phyloP scores from a whole-genome alignment of 768 basidiomycete species.

The Trametes punicea region DNA sequence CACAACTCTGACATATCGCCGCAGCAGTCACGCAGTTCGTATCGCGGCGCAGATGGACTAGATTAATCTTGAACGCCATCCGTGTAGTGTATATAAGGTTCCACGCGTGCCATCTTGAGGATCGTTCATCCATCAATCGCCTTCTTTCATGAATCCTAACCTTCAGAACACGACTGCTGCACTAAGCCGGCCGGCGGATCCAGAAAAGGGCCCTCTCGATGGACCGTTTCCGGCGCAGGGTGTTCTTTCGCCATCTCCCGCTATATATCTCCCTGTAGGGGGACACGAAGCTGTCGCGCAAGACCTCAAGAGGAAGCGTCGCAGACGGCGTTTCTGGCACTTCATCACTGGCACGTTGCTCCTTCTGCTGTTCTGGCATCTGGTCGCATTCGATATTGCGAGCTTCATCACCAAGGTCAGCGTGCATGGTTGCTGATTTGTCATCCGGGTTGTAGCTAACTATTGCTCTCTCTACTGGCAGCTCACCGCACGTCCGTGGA shows the following conservation, averaged over 20 bases:
- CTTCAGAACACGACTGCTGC: background rate
- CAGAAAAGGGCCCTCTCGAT: background rate
- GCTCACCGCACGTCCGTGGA: background rate
- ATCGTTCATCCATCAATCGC: background rate
- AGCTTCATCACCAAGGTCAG: background rate
- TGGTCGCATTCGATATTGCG: background rate
- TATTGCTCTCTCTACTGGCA: background rate
- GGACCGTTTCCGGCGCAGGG: background rate
- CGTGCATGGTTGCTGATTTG: background rate
- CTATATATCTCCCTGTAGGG: background rate
- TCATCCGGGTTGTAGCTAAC: too few relatives aligned
- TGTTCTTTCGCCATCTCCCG: constrained; percentile 2
- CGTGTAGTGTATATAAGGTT: background rate
- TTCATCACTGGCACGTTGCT: constrained; percentile 5
- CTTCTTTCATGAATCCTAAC: constrained; percentile 1
- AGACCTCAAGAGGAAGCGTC: constrained; percentile 6
- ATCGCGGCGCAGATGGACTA: background rate
- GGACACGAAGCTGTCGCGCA: background rate
- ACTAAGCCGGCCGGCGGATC: background rate
- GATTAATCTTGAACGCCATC: too few relatives aligned
- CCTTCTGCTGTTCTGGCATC: constrained; percentile 1
- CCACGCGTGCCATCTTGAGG: background rate
- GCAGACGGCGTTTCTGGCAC: constrained; percentile 20
- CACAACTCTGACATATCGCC: too few relatives aligned
- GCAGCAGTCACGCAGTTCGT: background rate